Percentiles rank a stretch among this genome's conserved stretches.
Conservation (phyloP, 2,329 filamentous ascomycete species). For the Coniochaeta pulveracea region DNA sequence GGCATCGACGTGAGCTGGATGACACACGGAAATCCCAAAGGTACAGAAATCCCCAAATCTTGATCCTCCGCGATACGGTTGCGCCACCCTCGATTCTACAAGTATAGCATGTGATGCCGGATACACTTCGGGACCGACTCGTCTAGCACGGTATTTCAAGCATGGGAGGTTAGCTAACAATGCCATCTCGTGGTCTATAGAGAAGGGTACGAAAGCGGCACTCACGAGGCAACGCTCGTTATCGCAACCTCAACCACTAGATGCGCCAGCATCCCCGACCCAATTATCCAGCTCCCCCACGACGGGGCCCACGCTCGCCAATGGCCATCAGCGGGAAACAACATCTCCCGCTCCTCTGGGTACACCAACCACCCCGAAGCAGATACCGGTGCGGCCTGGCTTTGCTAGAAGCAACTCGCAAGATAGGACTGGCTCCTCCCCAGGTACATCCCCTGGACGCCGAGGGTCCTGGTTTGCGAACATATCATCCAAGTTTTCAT, state of each 20-base stretch:
- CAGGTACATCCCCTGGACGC: conserved; percentile 29
- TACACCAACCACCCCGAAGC: conserved; percentile 13
- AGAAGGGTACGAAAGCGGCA: conserved; percentile 14
- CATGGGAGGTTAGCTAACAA: neutral
- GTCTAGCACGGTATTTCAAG: no score
- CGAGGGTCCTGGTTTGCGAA: conserved; percentile 88
- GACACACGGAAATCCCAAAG: conserved; percentile 69
- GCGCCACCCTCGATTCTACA: no score
- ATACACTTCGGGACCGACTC: no score
- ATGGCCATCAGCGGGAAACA: conserved; percentile 1
- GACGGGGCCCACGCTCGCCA: conserved; percentile 4
- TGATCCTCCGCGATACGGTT: no score
- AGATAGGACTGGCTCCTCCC: conserved; percentile 19
- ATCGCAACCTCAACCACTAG: conserved; percentile 12
- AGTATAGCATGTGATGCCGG: no score
- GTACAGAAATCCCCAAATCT: conserved; percentile 33
- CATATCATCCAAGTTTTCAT: conserved; percentile 85
- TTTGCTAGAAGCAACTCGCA: conserved; percentile 19
- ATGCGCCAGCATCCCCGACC: conserved; percentile 5
- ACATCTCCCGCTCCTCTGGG: conserved; percentile 4
- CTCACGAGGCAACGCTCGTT: conserved; percentile 15
- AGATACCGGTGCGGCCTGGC: conserved; percentile 18
- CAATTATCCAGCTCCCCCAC: conserved; percentile 4
- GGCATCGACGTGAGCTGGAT: conserved; percentile 87
- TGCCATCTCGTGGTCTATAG: conserved; percentile 8